These are phyloP conservation scores for Spergularia azorica DNA, from an alignment of 179 eudicot species.

Conservation along the genomic window DNA sequence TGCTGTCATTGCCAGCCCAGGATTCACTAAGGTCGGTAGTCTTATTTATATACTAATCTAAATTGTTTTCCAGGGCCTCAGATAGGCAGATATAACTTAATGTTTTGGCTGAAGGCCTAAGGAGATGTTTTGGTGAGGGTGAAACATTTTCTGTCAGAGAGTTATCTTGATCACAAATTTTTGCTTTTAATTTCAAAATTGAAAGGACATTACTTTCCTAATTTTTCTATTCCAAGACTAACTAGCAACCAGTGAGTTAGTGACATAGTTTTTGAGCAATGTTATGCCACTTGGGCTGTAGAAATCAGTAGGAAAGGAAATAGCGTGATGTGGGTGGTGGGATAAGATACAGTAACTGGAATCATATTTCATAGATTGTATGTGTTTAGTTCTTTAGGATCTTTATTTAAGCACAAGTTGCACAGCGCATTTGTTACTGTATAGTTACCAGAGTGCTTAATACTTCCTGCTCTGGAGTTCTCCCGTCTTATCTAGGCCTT, in stretches of 20 bases:
- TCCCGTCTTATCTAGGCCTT: not conserved
- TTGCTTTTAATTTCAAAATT: too few species aligned
- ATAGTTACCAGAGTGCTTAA: too few species aligned
- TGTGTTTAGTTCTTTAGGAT: not conserved
- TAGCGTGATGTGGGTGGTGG: not conserved
- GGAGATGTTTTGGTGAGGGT: too few species aligned
- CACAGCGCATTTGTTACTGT: not conserved
- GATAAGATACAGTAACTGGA: not conserved
- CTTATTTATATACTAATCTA: not conserved
- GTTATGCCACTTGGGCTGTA: not conserved
- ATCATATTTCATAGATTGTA: not conserved
- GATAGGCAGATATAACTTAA: too few species aligned
- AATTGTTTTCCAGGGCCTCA: not conserved
- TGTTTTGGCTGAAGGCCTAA: too few species aligned
- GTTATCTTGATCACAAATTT: too few species aligned
- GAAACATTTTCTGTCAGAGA: too few species aligned
- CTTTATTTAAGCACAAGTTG: too few species aligned
- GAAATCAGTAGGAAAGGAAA: not conserved
- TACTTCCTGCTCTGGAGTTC: not conserved
- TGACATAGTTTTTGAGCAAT: too few species aligned
- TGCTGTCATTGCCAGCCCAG: conserved; percentile 97
- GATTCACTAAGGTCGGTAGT: conserved; percentile 75
- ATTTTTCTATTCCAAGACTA: too few species aligned
- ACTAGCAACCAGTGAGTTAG: too few species aligned
- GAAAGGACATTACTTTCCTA: too few species aligned